phyloP scores from a whole-genome alignment of 2,329 filamentous ascomycete species.

The Berkeleyomyces basicola region DNA sequence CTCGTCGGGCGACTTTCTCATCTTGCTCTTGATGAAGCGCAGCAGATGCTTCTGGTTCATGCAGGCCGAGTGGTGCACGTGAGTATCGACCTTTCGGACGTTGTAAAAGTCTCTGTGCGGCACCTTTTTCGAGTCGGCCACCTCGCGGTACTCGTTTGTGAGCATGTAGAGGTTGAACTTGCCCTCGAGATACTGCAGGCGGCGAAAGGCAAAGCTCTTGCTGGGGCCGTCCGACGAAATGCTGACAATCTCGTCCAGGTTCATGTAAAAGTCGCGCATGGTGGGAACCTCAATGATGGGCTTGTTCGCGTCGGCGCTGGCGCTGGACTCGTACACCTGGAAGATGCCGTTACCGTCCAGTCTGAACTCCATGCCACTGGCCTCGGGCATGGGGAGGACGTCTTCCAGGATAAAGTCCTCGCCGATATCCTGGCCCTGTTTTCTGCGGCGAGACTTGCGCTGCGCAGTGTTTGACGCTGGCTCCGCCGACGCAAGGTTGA shows the following conservation, averaged over 20 bases:
- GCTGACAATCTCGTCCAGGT: slow-evolving; percentile 69
- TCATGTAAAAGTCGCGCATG: slow-evolving; percentile 88
- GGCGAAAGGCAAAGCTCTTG: slow-evolving; percentile 92
- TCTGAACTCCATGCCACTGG: slow-evolving; percentile 56
- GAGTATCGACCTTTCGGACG: slow-evolving; percentile 93
- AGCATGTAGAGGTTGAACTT: slow-evolving; percentile 92
- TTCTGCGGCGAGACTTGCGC: slow-evolving; percentile 30
- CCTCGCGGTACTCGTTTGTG: slow-evolving; percentile 93
- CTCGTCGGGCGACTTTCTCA: slow-evolving; percentile 96
- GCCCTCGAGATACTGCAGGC: slow-evolving; percentile 86
- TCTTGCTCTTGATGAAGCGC: slow-evolving; percentile 98
- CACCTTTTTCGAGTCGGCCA: slow-evolving; percentile 92
- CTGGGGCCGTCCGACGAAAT: slow-evolving; percentile 91
- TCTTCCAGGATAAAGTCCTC: slow-evolving; percentile 81
- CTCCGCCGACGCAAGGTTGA: slow-evolving; percentile 14
- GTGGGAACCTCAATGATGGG: slow-evolving; percentile 78
- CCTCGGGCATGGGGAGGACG: slow-evolving; percentile 52
- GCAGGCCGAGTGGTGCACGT: slow-evolving; percentile 96
- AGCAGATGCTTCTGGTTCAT: slow-evolving; percentile 99
- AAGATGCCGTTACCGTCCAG: slow-evolving; percentile 78
- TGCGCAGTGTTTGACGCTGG: slow-evolving; percentile 17
- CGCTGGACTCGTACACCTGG: slow-evolving; percentile 65
- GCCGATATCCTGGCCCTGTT: slow-evolving; percentile 78
- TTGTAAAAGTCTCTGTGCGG: slow-evolving; percentile 99
- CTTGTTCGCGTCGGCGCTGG: slow-evolving; percentile 38